Conservation (phyloP, 2,329 filamentous ascomycete genomes). For the Microcyclosporella mali region DNA sequence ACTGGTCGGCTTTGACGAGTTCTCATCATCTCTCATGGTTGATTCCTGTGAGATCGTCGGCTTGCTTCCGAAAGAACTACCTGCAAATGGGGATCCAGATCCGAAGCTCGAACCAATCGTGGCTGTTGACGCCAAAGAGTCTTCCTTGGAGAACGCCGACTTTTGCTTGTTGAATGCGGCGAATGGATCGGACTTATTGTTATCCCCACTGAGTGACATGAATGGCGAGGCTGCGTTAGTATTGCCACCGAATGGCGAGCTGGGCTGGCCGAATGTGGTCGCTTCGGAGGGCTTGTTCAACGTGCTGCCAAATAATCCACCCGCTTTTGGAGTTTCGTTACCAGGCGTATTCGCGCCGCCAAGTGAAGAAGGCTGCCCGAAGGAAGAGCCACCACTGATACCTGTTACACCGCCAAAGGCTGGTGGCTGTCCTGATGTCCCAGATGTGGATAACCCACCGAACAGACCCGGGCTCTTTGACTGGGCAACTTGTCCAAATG, state of each 20-base stretch:
- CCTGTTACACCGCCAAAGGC: no score
- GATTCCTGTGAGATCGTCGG: conserved; percentile 26
- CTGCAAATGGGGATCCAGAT: conserved; percentile 24
- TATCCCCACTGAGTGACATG: conserved; percentile 13
- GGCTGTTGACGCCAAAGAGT: conserved; percentile 36
- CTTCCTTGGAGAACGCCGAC: conserved; percentile 10
- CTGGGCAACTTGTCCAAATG: conserved; percentile 7
- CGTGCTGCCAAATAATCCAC: conserved; percentile 7
- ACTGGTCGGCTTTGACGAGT: conserved; percentile 10
- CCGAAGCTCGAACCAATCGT: conserved; percentile 36
- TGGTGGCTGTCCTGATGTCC: no score
- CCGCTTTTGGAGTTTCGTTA: no score
- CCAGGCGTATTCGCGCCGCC: background rate
- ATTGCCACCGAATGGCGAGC: background rate
- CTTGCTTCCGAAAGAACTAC: conserved; percentile 25
- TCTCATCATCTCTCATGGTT: conserved; percentile 16
- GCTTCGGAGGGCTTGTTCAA: conserved; percentile 11
- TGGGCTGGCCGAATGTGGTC: background rate
- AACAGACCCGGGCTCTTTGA: background rate
- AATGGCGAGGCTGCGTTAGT: conserved; percentile 8
- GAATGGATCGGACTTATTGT: conserved; percentile 11
- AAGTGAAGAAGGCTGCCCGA: conserved; percentile 24
- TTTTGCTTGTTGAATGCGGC: conserved; percentile 15
- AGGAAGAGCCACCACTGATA: no score
- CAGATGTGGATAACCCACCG: background rate